Evolutionary conservation across 164 flowering plant species (phyloP).

Genomic region (Litsea cubeba): DNA sequence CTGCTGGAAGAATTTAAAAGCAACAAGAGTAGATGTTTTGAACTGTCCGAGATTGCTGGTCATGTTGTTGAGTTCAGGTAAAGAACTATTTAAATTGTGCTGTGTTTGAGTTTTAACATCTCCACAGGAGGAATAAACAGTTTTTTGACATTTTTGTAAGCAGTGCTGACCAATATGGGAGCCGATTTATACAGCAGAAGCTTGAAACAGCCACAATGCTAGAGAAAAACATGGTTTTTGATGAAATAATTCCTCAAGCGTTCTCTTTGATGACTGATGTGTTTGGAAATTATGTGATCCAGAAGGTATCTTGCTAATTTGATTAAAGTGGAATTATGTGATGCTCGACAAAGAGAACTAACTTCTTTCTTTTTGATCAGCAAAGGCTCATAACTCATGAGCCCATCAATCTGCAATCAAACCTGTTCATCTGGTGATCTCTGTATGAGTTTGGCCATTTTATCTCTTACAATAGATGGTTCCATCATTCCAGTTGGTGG

Average conservation of each 20-base stretch:
- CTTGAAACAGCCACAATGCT: constrained; percentile 60
- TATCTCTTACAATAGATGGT: neutral
- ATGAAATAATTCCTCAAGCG: constrained; percentile 79
- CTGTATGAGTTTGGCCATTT: neutral
- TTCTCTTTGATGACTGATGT: constrained; percentile 76
- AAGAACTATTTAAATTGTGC: neutral
- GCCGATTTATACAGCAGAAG: constrained; percentile 93
- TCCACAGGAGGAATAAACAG: neutral
- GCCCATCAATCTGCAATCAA: neutral
- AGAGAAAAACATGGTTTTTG: constrained; percentile 71
- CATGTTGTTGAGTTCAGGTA: constrained; percentile 86
- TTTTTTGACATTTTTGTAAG: constrained; percentile 9
- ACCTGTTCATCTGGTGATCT: neutral
- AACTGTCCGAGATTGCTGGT: constrained; percentile 71
- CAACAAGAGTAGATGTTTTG: constrained; percentile 50
- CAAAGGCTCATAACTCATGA: too few species aligned
- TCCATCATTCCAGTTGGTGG: too few species aligned
- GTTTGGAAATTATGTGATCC: constrained; percentile 92
- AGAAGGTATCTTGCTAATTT: constrained; percentile 46
- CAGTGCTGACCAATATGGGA: constrained; percentile 94
- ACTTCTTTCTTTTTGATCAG: too few species aligned
- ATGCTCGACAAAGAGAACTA: too few species aligned
- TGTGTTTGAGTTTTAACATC: neutral
- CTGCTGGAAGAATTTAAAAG: constrained; percentile 82
- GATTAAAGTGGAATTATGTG: too few species aligned